Evolutionary conservation across 768 basidiomycete species (phyloP).

Genomic region (Mrakia frigida): DNA sequence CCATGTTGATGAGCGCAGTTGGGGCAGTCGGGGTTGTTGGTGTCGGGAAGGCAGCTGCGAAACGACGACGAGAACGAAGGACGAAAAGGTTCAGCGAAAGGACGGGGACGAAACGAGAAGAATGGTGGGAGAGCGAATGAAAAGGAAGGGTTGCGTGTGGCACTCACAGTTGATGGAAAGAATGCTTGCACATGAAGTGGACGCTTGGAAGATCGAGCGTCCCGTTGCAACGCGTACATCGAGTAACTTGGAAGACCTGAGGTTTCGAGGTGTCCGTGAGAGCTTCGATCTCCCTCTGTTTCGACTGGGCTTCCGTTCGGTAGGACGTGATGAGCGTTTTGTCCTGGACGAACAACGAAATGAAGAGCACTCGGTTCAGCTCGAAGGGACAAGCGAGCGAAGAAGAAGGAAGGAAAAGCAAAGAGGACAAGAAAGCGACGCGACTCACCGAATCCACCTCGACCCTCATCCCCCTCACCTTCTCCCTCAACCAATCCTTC

Average conservation of each 20-base stretch:
- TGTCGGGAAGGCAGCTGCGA: constrained; percentile 72
- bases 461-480: constrained; percentile 64
- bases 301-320: constrained; percentile 71
- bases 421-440: neutral
- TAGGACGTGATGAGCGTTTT: constrained; percentile 81
- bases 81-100: neutral
- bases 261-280: constrained; percentile 73
- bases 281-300: constrained; percentile 73
- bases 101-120: constrained; percentile 4
- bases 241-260: constrained; percentile 86
- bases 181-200: constrained; percentile 98
- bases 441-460: constrained; percentile 73
- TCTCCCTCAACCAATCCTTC: constrained; percentile 79
- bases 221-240: constrained; percentile 82
- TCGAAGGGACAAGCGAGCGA: no score
- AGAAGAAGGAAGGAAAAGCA: neutral
- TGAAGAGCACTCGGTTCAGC: no score
- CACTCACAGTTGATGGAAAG: constrained; percentile 83
- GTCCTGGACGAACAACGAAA: constrained; percentile 54
- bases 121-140: neutral
- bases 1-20: constrained; percentile 80
- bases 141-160: neutral
- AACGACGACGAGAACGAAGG: constrained; percentile 11
- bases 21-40: constrained; percentile 73
- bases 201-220: constrained; percentile 87